Conservation (phyloP, 2,329 filamentous ascomycete species). For the Aspergillus nomiae region DNA sequence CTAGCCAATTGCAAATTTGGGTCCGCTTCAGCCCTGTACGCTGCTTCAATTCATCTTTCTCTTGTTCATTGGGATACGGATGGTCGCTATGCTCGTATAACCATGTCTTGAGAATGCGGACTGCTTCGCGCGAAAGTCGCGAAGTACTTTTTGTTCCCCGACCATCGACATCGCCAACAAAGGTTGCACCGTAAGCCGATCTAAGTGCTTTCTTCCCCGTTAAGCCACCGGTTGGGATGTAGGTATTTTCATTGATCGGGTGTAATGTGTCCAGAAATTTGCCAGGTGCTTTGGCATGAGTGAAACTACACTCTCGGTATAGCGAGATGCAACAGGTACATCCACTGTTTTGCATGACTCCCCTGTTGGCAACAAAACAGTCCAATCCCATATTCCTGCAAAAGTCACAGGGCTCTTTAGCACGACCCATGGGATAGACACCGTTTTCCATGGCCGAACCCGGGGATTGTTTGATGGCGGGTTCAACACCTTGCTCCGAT, state of each 20-base stretch:
- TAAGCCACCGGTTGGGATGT: conserved; percentile 39
- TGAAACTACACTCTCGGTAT: conserved; percentile 51
- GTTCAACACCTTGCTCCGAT: conserved; percentile 25
- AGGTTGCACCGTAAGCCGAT: conserved; percentile 39
- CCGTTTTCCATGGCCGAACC: conserved; percentile 29
- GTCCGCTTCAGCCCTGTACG: conserved; percentile 78
- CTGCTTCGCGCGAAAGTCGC: conserved; percentile 77
- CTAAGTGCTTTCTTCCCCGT: conserved; percentile 46
- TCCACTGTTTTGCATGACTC: conserved; percentile 43
- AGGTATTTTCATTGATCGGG: conserved; percentile 45
- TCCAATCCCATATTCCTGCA: conserved; percentile 50
- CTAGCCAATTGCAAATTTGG: conserved; percentile 90
- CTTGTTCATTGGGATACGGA: conserved; percentile 84
- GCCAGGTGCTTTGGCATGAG: conserved; percentile 42
- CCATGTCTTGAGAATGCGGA: conserved; percentile 83
- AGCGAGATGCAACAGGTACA: conserved; percentile 53
- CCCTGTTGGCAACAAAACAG: conserved; percentile 49
- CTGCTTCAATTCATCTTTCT: conserved; percentile 76
- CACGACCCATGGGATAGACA: conserved; percentile 47
- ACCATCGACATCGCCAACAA: conserved; percentile 40
- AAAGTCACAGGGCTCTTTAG: conserved; percentile 49
- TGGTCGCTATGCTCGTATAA: conserved; percentile 76
- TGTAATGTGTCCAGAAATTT: conserved; percentile 48
- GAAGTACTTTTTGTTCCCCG: conserved; percentile 66
- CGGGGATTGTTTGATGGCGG: conserved; percentile 20